Evolutionary conservation across 345 rosid species (phyloP).

Genomic region (Cochlearia excelsa): DNA sequence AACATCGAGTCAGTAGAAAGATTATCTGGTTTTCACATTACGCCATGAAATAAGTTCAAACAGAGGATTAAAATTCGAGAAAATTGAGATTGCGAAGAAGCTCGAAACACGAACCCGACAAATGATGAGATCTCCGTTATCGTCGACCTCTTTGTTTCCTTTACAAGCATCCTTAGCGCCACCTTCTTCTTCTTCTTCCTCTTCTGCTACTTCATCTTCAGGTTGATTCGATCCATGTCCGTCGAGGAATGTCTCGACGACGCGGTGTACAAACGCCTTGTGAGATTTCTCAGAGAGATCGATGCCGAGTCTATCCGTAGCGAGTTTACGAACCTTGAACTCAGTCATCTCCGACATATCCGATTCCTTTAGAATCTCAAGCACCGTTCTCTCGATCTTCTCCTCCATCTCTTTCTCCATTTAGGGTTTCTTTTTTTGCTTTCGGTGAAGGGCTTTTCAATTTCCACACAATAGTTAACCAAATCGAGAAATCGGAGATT

Average conservation of each 20-base stretch:
- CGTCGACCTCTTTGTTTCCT: constrained; percentile 53
- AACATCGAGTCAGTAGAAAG: no score
- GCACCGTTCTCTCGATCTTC: constrained; percentile 53
- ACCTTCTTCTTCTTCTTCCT: constrained; percentile 29
- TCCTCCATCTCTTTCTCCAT: constrained; percentile 56
- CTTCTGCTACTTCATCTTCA: constrained; percentile 15
- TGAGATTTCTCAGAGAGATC: constrained; percentile 63
- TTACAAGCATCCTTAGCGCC: constrained; percentile 19
- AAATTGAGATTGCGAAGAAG: background rate
- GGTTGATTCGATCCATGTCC: constrained; percentile 42
- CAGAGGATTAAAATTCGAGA: background rate
- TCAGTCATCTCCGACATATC: constrained; percentile 71
- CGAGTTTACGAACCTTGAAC: constrained; percentile 64
- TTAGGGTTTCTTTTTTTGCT: background rate
- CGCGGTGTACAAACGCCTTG: constrained; percentile 57
- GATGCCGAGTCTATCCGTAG: constrained; percentile 59
- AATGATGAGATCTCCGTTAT: constrained; percentile 76
- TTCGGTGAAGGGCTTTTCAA: no score
- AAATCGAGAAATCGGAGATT: constrained; percentile 19
- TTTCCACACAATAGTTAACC: background rate
- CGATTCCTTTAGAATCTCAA: constrained; percentile 61
- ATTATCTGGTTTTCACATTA: background rate
- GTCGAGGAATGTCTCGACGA: constrained; percentile 66
- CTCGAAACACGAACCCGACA: constrained; percentile 51
- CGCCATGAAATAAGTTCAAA: background rate